These are phyloP conservation scores for Chamaecrista fasciculata DNA, from an alignment of 306 rosid genomes.

Conservation along the genomic window DNA sequence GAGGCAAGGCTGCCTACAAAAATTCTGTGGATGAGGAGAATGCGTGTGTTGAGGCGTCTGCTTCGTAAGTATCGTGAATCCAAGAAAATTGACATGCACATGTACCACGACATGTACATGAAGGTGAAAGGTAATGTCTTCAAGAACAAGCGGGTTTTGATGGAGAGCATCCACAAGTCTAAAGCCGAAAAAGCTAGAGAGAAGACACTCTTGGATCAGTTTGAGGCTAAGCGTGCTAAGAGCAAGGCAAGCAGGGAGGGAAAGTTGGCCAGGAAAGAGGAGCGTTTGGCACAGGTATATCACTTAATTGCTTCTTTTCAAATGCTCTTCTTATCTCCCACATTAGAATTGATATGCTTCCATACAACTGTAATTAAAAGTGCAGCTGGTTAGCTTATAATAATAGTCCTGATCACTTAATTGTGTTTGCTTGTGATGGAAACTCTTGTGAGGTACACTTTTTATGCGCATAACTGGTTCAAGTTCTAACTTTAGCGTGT, in stretches of 20 bases:
- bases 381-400: background rate
- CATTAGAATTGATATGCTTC: background rate
- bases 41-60: slow-evolving; percentile 43
- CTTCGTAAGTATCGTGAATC: slow-evolving; percentile 42
- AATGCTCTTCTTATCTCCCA: background rate
- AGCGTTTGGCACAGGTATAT: slow-evolving; percentile 38
- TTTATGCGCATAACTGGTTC: background rate
- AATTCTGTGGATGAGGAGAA: slow-evolving; percentile 44
- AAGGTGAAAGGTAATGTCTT: slow-evolving; percentile 43
- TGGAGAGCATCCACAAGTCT: slow-evolving; percentile 49
- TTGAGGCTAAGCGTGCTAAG: slow-evolving; percentile 47
- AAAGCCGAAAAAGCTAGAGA: slow-evolving; percentile 49
- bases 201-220: slow-evolving; percentile 42
- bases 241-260: slow-evolving; percentile 53
- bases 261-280: slow-evolving; percentile 38
- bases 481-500: background rate
- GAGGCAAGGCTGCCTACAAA: slow-evolving; percentile 50
- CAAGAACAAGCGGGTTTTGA: slow-evolving; percentile 43
- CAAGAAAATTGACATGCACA: slow-evolving; percentile 46
- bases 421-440: background rate
- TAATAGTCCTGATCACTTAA: background rate
- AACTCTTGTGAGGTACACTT: background rate
- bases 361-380: background rate
- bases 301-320: background rate
- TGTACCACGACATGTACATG: slow-evolving; percentile 48